Conservation (phyloP, 768 basidiomycete species). For the Termitomyces sp. region DNA sequence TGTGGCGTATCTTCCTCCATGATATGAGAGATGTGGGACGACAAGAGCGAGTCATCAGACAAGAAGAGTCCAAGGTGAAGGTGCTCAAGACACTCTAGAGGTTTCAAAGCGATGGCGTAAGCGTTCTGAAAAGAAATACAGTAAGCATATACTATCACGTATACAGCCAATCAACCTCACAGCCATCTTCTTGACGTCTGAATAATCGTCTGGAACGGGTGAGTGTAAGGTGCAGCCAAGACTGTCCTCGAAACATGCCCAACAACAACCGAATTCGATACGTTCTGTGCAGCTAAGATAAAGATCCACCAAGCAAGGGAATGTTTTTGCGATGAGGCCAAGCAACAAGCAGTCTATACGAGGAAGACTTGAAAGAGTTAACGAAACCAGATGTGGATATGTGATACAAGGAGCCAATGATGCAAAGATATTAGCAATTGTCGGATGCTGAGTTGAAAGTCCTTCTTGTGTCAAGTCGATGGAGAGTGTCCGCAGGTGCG, state of each 20-base stretch:
- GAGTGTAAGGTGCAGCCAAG: slow-evolving; percentile 51
- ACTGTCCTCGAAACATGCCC: slow-evolving; percentile 60
- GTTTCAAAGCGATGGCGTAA: slow-evolving; percentile 37
- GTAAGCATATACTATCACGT: neutral
- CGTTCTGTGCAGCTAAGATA: slow-evolving; percentile 56
- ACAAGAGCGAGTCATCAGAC: slow-evolving; percentile 45
- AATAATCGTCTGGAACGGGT: slow-evolving; percentile 50
- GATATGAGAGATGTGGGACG: slow-evolving; percentile 40
- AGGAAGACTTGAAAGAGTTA: slow-evolving; percentile 51
- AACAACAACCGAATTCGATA: slow-evolving; percentile 53
- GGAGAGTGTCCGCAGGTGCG: slow-evolving; percentile 29
- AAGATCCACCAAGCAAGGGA: slow-evolving; percentile 41
- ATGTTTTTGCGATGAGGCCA: slow-evolving; percentile 34
- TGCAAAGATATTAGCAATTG: slow-evolving; percentile 26
- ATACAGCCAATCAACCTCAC: slow-evolving; percentile 34
- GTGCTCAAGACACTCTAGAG: slow-evolving; percentile 39
- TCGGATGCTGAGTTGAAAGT: slow-evolving; percentile 35
- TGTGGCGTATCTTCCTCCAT: slow-evolving; percentile 19
- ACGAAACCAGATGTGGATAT: slow-evolving; percentile 32
- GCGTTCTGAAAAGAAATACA: slow-evolving; percentile 24
- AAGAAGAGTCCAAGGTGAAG: slow-evolving; percentile 62
- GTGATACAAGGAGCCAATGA: slow-evolving; percentile 23
- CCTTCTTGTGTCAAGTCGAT: slow-evolving; percentile 36
- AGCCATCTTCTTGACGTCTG: slow-evolving; percentile 36
- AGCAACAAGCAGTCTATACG: slow-evolving; percentile 49